A percentile compares a stretch with the other conserved stretches of the same genome.
Conservation (phyloP, 148 eudicot genomes). For the Oxyria digyna region DNA sequence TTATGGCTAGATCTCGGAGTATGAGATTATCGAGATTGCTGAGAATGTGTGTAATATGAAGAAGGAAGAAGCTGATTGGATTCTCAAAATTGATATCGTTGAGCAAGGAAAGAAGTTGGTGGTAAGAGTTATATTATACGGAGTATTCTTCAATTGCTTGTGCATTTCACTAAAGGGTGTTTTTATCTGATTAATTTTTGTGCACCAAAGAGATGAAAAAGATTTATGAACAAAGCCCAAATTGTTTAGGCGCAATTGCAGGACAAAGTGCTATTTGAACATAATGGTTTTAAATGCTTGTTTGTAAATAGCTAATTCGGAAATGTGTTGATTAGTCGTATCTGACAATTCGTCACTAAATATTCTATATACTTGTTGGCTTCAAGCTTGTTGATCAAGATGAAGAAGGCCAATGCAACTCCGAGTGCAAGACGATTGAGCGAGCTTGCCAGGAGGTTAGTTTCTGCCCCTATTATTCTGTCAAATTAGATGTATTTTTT, state of each 20-base stretch:
- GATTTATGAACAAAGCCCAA: too few species aligned
- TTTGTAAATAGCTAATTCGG: too few species aligned
- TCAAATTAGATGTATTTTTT: neutral
- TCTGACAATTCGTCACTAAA: neutral
- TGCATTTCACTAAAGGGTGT: neutral
- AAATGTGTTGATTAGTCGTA: neutral
- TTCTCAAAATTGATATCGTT: slow-evolving; percentile 79
- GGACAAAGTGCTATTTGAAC: too few species aligned
- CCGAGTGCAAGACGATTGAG: slow-evolving; percentile 93
- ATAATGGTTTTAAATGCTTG: too few species aligned
- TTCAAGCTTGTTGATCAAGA: slow-evolving; percentile 85
- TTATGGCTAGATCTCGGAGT: slow-evolving; percentile 62
- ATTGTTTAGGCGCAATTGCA: too few species aligned
- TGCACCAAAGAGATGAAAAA: too few species aligned
- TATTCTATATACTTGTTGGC: neutral
- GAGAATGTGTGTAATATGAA: slow-evolving; percentile 90
- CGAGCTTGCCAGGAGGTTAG: slow-evolving; percentile 94
- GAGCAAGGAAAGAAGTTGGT: slow-evolving; percentile 65
- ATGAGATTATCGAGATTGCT: slow-evolving; percentile 70
- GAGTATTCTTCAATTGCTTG: neutral
- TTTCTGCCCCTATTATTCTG: neutral
- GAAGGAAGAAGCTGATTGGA: slow-evolving; percentile 98
- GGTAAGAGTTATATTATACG: slow-evolving; percentile 23
- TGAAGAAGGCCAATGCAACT: slow-evolving; percentile 77
- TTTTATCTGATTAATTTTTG: too few species aligned